Conservation (phyloP, 2,329 filamentous ascomycete genomes). For the Paraphaeosphaeria minitans region DNA sequence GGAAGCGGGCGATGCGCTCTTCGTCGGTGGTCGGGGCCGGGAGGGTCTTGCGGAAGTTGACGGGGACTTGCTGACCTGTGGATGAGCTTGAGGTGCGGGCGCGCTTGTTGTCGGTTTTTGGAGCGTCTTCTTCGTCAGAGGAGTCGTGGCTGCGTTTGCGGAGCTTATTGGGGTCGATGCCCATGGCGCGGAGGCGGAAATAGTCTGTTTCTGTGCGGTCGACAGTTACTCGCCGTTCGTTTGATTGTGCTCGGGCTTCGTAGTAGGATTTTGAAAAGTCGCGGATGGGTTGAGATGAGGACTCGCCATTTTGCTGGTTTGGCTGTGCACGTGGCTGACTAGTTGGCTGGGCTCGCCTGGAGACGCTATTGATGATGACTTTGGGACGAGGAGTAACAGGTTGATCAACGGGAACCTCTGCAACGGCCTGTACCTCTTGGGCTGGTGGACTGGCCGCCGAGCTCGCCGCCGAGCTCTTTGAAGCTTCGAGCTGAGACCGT, state of each 20-base stretch:
- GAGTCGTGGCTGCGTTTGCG: slow-evolving; percentile 40
- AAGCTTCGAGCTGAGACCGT: slow-evolving; percentile 11
- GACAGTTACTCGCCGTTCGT: slow-evolving; percentile 32
- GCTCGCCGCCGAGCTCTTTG: neutral
- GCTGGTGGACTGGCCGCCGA: neutral
- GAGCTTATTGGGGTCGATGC: slow-evolving; percentile 47
- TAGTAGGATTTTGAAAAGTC: slow-evolving; percentile 33
- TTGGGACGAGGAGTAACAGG: neutral
- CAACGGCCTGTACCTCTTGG: neutral
- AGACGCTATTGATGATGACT: neutral
- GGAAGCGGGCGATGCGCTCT: slow-evolving; percentile 30
- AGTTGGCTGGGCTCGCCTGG: neutral
- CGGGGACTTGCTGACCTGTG: slow-evolving; percentile 1
- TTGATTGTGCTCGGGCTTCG: slow-evolving; percentile 8
- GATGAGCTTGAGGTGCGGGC: slow-evolving; percentile 19
- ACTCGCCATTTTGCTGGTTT: slow-evolving; percentile 4
- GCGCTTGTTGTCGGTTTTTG: slow-evolving; percentile 30
- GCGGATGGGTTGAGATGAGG: slow-evolving; percentile 10
- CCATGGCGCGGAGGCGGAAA: slow-evolving; percentile 57
- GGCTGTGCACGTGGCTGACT: neutral
- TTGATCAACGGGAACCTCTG: neutral
- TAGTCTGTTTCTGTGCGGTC: slow-evolving; percentile 57
- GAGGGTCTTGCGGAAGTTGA: slow-evolving; percentile 8
- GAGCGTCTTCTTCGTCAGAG: slow-evolving; percentile 29
- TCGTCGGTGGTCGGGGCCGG: slow-evolving; percentile 24